phyloP scores from a whole-genome alignment of 306 rosid genomes.

The Cicer judaicum region DNA sequence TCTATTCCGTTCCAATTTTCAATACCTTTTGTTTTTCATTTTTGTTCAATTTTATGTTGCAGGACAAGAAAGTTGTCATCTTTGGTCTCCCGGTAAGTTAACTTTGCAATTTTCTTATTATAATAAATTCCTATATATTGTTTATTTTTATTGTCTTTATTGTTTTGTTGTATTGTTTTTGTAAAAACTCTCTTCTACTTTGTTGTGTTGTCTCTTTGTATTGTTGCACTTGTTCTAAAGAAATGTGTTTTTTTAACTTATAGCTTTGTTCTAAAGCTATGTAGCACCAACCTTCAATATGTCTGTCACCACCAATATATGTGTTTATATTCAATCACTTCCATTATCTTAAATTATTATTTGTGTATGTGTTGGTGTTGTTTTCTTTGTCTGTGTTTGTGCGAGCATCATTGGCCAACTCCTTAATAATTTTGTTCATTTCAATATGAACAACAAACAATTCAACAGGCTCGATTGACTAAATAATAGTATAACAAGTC shows the following conservation, averaged over 20 bases:
- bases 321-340: no score
- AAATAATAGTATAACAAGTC: no score
- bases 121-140: neutral
- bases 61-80: constrained; percentile 88
- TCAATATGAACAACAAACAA: no score
- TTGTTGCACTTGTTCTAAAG: neutral
- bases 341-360: no score
- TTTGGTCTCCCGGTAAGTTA: constrained; percentile 95
- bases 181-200: neutral
- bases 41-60: constrained; percentile 45
- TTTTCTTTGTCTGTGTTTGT: no score
- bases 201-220: neutral
- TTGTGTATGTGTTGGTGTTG: no score
- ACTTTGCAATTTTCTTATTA: neutral
- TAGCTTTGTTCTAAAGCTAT: constrained; percentile 1
- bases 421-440: no score
- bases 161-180: constrained; percentile 22
- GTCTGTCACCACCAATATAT: no score
- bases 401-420: no score
- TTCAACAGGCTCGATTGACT: no score
- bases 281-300: no score
- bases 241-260: neutral
- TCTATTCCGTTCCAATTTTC: neutral
- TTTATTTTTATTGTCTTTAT: neutral
- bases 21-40: neutral